These are phyloP conservation scores for Petunia axillaris DNA, from an alignment of 257 asterid species.

Conservation along the genomic window DNA sequence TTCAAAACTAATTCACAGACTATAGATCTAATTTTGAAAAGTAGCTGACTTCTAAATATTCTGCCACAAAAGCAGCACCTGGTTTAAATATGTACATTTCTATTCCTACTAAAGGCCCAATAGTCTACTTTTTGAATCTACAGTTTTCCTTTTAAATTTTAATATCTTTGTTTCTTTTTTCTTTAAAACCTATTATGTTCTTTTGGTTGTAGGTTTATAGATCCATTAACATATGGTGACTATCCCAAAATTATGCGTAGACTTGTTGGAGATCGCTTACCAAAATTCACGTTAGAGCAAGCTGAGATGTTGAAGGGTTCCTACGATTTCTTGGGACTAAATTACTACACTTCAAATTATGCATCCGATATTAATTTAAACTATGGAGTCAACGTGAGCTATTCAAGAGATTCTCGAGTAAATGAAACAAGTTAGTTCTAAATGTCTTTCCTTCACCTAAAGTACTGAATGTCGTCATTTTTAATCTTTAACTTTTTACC, in stretches of 20 bases:
- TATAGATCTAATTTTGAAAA: too few species aligned
- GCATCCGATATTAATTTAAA: background rate
- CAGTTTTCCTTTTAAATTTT: background rate
- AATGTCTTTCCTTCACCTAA: background rate
- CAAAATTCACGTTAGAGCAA: slow-evolving; percentile 25
- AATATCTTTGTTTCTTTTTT: too few species aligned
- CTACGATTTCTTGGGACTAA: slow-evolving; percentile 38
- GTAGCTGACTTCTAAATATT: too few species aligned
- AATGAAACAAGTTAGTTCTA: slow-evolving; percentile 26
- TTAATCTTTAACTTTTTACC: background rate
- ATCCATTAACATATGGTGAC: slow-evolving; percentile 33
- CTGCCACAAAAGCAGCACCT: too few species aligned
- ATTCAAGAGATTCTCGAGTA: slow-evolving; percentile 27
- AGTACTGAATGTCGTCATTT: too few species aligned
- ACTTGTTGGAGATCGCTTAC: slow-evolving; percentile 33
- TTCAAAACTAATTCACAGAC: too few species aligned
- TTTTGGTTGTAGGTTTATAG: slow-evolving; percentile 29
- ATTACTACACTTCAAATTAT: slow-evolving; percentile 34
- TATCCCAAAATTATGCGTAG: slow-evolving; percentile 31
- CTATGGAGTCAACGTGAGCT: slow-evolving; percentile 4
- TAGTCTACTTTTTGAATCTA: background rate
- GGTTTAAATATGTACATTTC: too few species aligned
- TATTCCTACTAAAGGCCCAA: background rate
- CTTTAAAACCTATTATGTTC: background rate
- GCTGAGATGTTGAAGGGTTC: slow-evolving; percentile 27